Evolutionary conservation across 495 filamentous ascomycete species (phyloP), one percentile per base, ranked within the genome.

Genomic region (Durotheca rogersii): DNA sequence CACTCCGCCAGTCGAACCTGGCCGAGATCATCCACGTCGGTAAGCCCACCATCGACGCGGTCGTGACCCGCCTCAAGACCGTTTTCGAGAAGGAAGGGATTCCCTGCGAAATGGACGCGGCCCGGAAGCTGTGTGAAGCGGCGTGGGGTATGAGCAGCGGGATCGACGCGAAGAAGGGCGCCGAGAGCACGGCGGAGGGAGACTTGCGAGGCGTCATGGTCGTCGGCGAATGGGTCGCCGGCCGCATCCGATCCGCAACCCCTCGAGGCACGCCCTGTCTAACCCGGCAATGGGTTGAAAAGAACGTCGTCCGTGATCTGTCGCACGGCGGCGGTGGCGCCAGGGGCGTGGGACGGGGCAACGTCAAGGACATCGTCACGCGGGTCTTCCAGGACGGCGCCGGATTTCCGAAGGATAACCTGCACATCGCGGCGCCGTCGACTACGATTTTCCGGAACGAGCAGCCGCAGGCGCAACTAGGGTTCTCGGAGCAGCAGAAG

Each of bases 21-120:
- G 93, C 92, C 1, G 93, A 98, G 66, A 81, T 95, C 23, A 86
- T 98, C n/a, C 87, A 93, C 67, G 84, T 95, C 34, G 85, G 92
- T 36, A 91, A 90, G 50, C 90, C 93, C 0, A 84, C 90, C 4
- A 67, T 96, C 7, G 89, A 91, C 49, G 87, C 88, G 51, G 88
- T 96, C n/a, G 82, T 92, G 2, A 75, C 78, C 10, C 81, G 93
- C 20, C 77, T 96, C 53, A 90, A 90, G 64, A 69, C 70, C 1
- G 85, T 98, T 4, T 95, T 98, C 56, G 78, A 81, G 39, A 87
- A 83, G 58, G 93, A 98, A 70, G 87, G 88, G 4, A 86, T 96
- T 14, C 77, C 83, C 0, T 88, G 84, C 50, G 93, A 96, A 58
- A 82, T 81, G 47, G 92, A 95, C 58, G 94, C 87, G 1, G 88